Percentiles rank a stretch among this genome's conserved stretches.
Evolutionary conservation across 2,329 filamentous ascomycete genomes (phyloP).

Genomic region (Colletotrichum siamense): DNA sequence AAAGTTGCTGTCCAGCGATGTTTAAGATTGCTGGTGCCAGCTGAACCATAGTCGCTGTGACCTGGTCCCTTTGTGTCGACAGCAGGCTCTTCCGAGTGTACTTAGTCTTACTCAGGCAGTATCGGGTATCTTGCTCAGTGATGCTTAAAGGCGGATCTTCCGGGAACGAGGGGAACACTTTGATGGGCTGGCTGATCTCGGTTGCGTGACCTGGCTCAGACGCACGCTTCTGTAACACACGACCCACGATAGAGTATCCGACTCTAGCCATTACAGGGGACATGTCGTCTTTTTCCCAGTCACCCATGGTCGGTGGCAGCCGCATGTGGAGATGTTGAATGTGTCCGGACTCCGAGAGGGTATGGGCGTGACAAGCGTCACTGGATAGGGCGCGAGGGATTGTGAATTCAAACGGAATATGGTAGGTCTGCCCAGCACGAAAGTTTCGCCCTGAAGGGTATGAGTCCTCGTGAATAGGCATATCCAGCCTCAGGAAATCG

Average conservation of each 20-base stretch:
- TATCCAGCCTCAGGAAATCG: slow-evolving; percentile 60
- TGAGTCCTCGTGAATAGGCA: slow-evolving; percentile 52
- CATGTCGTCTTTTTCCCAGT: slow-evolving; percentile 60
- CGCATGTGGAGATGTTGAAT: slow-evolving; percentile 58
- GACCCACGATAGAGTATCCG: slow-evolving; percentile 57
- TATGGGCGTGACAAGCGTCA: slow-evolving; percentile 60
- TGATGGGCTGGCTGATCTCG: slow-evolving; percentile 50
- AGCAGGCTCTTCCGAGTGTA: slow-evolving; percentile 58
- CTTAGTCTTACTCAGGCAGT: slow-evolving; percentile 56
- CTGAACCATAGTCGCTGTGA: slow-evolving; percentile 50
- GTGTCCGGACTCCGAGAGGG: slow-evolving; percentile 45
- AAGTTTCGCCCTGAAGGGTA: slow-evolving; percentile 54
- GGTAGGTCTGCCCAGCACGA: slow-evolving; percentile 51
- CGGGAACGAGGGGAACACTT: slow-evolving; percentile 53
- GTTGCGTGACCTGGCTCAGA: slow-evolving; percentile 34
- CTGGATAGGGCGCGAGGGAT: slow-evolving; percentile 62
- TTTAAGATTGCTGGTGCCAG: slow-evolving; percentile 54
- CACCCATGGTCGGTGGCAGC: slow-evolving; percentile 58
- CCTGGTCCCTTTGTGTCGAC: slow-evolving; percentile 52
- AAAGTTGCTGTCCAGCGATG: slow-evolving; percentile 51
- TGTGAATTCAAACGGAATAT: slow-evolving; percentile 63
- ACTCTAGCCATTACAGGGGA: slow-evolving; percentile 59
- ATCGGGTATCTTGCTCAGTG: slow-evolving; percentile 51
- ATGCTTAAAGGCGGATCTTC: slow-evolving; percentile 59
- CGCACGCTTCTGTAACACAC: slow-evolving; percentile 35